Conservation (phyloP, 176 grass and related monocot species). For the Typha latifolia region DNA sequence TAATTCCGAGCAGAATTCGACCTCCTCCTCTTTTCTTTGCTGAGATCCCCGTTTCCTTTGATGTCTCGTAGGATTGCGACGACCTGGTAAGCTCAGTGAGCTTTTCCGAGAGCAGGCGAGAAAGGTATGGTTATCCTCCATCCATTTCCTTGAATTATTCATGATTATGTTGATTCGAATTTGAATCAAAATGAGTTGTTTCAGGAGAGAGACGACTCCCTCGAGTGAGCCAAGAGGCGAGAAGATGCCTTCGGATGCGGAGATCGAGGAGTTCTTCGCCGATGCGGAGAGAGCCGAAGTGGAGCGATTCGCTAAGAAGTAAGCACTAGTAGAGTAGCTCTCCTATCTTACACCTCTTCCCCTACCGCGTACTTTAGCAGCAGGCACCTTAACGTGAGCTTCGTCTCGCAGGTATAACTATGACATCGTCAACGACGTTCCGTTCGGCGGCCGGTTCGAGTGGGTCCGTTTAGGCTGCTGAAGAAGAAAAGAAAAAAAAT, state of each 20-base stretch:
- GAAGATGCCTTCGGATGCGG: neutral
- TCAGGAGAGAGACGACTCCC: constrained; percentile 1
- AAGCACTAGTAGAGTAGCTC: neutral
- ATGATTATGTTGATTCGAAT: neutral
- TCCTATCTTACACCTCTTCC: neutral
- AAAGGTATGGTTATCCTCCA: neutral
- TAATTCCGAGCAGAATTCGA: neutral
- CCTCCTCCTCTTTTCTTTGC: neutral
- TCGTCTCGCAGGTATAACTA: constrained; percentile 20
- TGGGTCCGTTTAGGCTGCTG: neutral
- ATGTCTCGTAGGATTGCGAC: neutral
- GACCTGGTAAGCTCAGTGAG: constrained; percentile 1
- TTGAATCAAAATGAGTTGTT: neutral
- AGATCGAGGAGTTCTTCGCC: constrained; percentile 23
- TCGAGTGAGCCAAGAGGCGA: neutral
- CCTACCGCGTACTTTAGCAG: neutral
- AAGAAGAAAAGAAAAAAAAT: neutral
- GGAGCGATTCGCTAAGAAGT: constrained; percentile 12
- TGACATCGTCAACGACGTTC: constrained; percentile 24
- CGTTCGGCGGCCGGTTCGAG: constrained; percentile 18
- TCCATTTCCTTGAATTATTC: neutral
- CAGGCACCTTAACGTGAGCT: neutral
- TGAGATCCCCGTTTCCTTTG: neutral
- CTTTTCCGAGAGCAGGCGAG: neutral
- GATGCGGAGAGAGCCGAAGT: constrained; percentile 4